Evolutionary conservation across 148 eudicot genomes (phyloP), one percentile per base, ranked within the genome.

Genomic region (Rhododendron ferrugineum): DNA sequence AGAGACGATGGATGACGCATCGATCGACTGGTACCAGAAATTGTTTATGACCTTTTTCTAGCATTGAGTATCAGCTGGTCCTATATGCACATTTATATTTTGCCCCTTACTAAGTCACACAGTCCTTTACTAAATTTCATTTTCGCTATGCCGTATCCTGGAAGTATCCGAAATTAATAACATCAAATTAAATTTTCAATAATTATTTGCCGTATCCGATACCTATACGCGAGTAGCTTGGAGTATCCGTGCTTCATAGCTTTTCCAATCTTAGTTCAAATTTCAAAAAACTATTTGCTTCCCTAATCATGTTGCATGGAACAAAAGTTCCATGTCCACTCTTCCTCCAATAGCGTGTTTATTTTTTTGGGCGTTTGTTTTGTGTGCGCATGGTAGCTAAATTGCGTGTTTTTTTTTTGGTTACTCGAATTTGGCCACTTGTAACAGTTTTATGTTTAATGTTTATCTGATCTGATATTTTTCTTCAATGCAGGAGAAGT

Each of bases 401-500:
- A 66, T 62, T 62, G 72, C 72, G 1, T 26, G 5, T 23, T 7
- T 64, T 8, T 11, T 8, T 11, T 10, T 64, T 64, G 11, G 14
- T 10, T n/a, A 64, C 15, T 8, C 8, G n/a, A 56, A 56, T 56
- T 58, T 58, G 64, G 64, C n/a, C n/a, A 58, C 64, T 5, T 16
- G 22, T 54, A 18, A 54, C 60, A 54, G 60, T 54, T 54, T 54
- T 54, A 5, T 22, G 30, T 62, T 62, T 22, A 9, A 23, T 22
- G 13, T 47, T 47, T 30, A n/a, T 78, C 7, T 26, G 3, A 47
- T 26, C 58, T 28, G 37, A 18, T 50, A 50, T 16, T 42, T 68
- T 79, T 28, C 76, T 62, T 50, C 37, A 68, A 82, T 87, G 89
- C 89, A 93, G 95, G 95, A 84, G 79, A 93, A 91, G 86, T 84